phyloP scores from a whole-genome alignment of 2,329 filamentous ascomycete genomes.

The Calonectria pseudoturangicola region DNA sequence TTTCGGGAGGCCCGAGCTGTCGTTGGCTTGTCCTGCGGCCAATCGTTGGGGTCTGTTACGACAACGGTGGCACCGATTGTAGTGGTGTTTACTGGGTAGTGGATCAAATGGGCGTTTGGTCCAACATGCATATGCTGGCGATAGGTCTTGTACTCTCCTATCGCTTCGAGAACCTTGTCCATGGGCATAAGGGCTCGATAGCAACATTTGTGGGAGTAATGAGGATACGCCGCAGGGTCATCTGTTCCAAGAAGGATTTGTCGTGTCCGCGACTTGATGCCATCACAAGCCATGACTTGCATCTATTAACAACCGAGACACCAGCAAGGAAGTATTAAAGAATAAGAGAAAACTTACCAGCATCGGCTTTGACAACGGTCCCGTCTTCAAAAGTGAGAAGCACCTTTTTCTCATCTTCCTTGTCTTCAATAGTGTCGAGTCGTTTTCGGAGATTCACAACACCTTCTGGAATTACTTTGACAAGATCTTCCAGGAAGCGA shows the following conservation, averaged over 20 bases:
- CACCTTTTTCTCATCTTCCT: not conserved
- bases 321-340: no score
- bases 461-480: constrained; percentile 6
- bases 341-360: not conserved
- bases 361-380: not conserved
- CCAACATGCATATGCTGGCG: constrained; percentile 14
- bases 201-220: not conserved
- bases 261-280: not conserved
- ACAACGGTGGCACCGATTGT: not conserved
- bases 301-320: not conserved
- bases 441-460: constrained; percentile 6
- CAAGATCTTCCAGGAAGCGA: constrained; percentile 20
- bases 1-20: not conserved
- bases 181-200: not conserved
- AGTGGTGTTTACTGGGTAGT: not conserved
- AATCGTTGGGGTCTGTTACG: not conserved
- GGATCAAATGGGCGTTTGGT: constrained; percentile 3
- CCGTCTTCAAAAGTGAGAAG: not conserved
- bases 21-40: constrained; percentile 1
- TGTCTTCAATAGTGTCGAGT: not conserved
- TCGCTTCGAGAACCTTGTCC: not conserved
- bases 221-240: not conserved
- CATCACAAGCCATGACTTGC: constrained; percentile 1
- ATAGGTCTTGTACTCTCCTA: constrained; percentile 9
- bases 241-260: not conserved